Conservation (phyloP, 768 basidiomycete genomes). For the Lactarius sanguifluus region DNA sequence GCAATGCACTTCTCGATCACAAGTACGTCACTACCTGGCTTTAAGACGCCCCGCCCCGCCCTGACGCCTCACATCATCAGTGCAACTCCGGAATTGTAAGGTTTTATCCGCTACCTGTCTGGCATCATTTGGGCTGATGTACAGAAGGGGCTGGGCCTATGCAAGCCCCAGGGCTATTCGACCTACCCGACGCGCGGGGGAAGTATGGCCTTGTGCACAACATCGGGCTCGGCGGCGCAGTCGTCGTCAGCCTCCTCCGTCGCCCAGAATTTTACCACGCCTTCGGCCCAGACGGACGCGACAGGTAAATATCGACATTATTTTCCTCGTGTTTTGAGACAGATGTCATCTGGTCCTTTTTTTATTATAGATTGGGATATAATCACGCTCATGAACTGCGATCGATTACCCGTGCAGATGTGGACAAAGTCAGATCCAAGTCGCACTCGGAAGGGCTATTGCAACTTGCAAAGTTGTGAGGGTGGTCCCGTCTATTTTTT, state of each 20-base stretch:
- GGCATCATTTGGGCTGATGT: not conserved
- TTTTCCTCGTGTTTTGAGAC: no score
- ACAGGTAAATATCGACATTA: slow-evolving; percentile 45
- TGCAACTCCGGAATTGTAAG: slow-evolving; percentile 74
- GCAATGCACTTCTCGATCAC: slow-evolving; percentile 88
- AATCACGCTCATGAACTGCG: slow-evolving; percentile 73
- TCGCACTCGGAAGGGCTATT: slow-evolving; percentile 50
- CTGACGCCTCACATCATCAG: slow-evolving; percentile 35
- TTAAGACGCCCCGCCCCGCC: not conserved
- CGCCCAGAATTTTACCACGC: slow-evolving; percentile 74
- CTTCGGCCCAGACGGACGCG: slow-evolving; percentile 65
- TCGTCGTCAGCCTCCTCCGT: slow-evolving; percentile 71
- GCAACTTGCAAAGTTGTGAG: slow-evolving; percentile 43
- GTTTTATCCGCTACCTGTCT: not conserved
- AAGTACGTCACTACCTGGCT: slow-evolving; percentile 45
- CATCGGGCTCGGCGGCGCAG: slow-evolving; percentile 78
- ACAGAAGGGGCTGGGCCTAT: slow-evolving; percentile 75
- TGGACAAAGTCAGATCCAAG: slow-evolving; percentile 76
- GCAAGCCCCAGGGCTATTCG: slow-evolving; percentile 74
- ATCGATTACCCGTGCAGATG: slow-evolving; percentile 58
- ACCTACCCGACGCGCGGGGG: slow-evolving; percentile 59
- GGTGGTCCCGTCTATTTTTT: not conserved
- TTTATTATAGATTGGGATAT: slow-evolving; percentile 43
- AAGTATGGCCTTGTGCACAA: slow-evolving; percentile 85
- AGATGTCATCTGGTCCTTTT: not conserved